These are phyloP conservation scores for Ajuga reptans DNA, from an alignment of 305 asterid genomes.

Conservation along the genomic window DNA sequence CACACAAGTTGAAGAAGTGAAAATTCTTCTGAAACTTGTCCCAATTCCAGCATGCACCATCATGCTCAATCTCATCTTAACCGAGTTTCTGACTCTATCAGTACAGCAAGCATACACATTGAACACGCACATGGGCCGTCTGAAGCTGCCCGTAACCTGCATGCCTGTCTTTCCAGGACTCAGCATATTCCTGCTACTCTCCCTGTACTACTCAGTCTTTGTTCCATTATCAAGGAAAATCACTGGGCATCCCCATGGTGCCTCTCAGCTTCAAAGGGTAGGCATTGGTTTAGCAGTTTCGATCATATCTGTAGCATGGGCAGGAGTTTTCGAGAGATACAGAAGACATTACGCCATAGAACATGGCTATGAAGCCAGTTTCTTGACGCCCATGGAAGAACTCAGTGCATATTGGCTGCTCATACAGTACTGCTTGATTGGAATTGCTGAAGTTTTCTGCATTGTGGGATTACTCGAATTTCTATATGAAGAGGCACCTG, in stretches of 20 bases:
- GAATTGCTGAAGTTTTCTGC: constrained; percentile 90
- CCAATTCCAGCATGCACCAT: constrained; percentile 86
- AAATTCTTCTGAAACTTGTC: constrained; percentile 68
- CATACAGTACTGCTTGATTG: constrained; percentile 85
- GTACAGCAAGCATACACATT: constrained; percentile 91
- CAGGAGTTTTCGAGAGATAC: constrained; percentile 73
- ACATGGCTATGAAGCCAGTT: constrained; percentile 66
- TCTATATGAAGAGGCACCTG: constrained; percentile 92
- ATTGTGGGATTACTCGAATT: constrained; percentile 86
- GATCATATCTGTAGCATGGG: constrained; percentile 72
- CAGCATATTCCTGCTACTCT: constrained; percentile 80
- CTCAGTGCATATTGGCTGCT: constrained; percentile 89
- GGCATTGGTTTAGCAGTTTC: constrained; percentile 91
- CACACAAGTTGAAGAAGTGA: constrained; percentile 96
- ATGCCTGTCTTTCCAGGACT: constrained; percentile 98
- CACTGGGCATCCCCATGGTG: constrained; percentile 95
- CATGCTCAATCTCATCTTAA: constrained; percentile 66
- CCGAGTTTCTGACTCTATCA: constrained; percentile 80
- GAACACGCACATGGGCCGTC: constrained; percentile 74
- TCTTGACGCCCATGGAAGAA: constrained; percentile 68
- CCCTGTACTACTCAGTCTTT: constrained; percentile 73
- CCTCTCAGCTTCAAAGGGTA: constrained; percentile 91
- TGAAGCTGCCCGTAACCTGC: constrained; percentile 92
- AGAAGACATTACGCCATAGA: constrained; percentile 70
- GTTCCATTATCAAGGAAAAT: constrained; percentile 75